Conservation (phyloP, 2,329 filamentous ascomycete genomes). For the Cytospora paraplurivora region DNA sequence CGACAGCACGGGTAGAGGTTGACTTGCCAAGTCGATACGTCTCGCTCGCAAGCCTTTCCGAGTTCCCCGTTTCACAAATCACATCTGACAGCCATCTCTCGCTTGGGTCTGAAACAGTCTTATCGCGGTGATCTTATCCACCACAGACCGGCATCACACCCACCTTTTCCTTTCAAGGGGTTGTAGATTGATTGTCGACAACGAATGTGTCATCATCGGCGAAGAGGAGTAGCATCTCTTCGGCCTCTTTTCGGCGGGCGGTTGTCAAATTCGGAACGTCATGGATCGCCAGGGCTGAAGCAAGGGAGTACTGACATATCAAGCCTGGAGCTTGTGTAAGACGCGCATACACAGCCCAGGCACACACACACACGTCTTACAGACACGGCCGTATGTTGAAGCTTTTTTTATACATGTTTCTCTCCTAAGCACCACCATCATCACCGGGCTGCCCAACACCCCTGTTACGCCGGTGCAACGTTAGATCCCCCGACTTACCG, state of each 20-base stretch:
- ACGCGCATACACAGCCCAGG: conserved; percentile 17
- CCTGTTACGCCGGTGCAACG: conserved; percentile 9
- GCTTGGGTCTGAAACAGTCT: conserved; percentile 29
- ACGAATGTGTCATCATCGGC: neutral
- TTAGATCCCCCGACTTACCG: neutral
- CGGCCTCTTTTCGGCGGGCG: neutral
- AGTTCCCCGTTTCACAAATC: conserved; percentile 24
- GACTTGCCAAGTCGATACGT: neutral
- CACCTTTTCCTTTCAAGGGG: conserved; percentile 1
- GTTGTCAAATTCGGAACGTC: neutral
- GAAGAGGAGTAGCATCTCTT: neutral
- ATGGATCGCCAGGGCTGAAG: neutral
- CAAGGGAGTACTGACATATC: conserved; percentile 15
- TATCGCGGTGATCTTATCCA: conserved; percentile 23
- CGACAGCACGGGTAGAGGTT: neutral
- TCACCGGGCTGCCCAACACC: conserved; percentile 8
- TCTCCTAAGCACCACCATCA: conserved; percentile 6
- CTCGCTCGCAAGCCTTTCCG: conserved; percentile 15
- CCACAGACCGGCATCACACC: neutral
- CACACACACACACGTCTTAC: neutral
- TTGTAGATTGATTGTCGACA: conserved; percentile 17
- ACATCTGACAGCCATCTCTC: conserved; percentile 20
- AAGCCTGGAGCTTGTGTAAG: conserved; percentile 15
- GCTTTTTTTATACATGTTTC: neutral
- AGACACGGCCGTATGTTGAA: neutral